Base-by-base conservation (phyloP, 1,139 yeast genomes). In the Tardiomyces blankii region DNA sequence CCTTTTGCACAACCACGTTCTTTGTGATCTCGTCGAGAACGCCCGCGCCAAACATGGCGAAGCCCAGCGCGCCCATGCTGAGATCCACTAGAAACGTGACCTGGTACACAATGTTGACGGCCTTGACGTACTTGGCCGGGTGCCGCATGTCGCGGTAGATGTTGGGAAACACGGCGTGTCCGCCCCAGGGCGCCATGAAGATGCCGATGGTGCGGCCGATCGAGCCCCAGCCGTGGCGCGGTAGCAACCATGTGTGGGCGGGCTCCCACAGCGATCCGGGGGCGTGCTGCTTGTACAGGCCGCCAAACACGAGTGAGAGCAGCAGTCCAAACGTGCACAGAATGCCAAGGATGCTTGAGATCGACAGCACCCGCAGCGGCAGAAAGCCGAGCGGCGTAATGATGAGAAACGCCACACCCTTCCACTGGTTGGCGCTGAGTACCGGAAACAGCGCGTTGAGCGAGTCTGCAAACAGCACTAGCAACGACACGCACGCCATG, bases 171-270 rank as follows among this genome's bases (percentile, higher is more conserved):
- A 85, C 85, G 1, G 93, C 88, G 62, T 85, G 94, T 2, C 94
- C 95, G 51, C 94, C 93, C 85, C 91, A 85, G 14, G 91, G 89
- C 8, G 93, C 84, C 81, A 85, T 81, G 54, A 83, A 74, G 40
- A 85, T 73, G 5, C 94, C 94, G 51, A 83, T 71, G 4, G 87
- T 73, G 35, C 83, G 66, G 25, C 85, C 70, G 4, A 80, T 70
- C 40, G 72, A 66, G 30, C 64, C 63, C 53, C 69, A 61, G 40
- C 72, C 68, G 45, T 69, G 65, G 0, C 74, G 68, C 18, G 61
- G 62, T 43, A 40, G 30, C 25, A 56, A 38, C 54, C 58, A 53
- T 8, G 63, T 57, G 4, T 51, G 46, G 58, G 77, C 77, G 2
- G 86, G 82, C 18, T 68, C 59, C 7, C 78, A 52, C 40, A 85